These are phyloP conservation scores for Lepidopterella palustris DNA, from an alignment of 495 filamentous ascomycete genomes.

Conservation along the genomic window DNA sequence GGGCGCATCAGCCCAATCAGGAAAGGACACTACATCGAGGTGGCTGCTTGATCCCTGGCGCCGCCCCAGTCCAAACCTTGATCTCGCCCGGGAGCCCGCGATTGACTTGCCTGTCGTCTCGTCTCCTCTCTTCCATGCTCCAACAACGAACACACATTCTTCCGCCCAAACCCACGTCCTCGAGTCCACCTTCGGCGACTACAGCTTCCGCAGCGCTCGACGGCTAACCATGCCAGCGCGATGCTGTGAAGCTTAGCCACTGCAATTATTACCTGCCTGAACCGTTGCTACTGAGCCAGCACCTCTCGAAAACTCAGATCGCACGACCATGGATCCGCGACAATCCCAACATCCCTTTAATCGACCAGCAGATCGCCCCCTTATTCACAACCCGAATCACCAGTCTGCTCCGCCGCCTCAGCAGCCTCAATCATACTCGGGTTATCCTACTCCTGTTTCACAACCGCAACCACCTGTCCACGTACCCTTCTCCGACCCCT, in stretches of 20 bases:
- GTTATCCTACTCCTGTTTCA: constrained; percentile 25
- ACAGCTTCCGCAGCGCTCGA: not conserved
- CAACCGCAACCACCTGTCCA: constrained; percentile 35
- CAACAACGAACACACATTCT: not conserved
- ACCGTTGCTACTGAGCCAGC: not conserved
- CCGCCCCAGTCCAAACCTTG: not conserved
- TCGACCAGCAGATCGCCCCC: constrained; percentile 31
- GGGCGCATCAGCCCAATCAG: not conserved
- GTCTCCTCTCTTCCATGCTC: not conserved
- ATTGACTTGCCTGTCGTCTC: not conserved
- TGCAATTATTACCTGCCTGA: not conserved
- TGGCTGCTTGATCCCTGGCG: not conserved
- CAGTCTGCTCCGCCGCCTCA: constrained; percentile 23
- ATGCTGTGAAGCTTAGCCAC: not conserved
- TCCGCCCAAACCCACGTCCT: not conserved
- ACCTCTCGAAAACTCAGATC: not conserved
- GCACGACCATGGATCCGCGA: constrained; percentile 32
- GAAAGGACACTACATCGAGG: not conserved
- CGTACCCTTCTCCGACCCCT: constrained; percentile 37
- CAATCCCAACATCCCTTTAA: constrained; percentile 26
- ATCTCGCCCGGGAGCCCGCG: not conserved
- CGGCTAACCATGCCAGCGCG: not conserved
- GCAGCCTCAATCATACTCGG: constrained; percentile 11
- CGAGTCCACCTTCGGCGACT: not conserved
- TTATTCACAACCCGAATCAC: constrained; percentile 34